These are phyloP conservation scores for Dendrobium huoshanense DNA, from an alignment of 106 monocot genomes.

Conservation along the genomic window DNA sequence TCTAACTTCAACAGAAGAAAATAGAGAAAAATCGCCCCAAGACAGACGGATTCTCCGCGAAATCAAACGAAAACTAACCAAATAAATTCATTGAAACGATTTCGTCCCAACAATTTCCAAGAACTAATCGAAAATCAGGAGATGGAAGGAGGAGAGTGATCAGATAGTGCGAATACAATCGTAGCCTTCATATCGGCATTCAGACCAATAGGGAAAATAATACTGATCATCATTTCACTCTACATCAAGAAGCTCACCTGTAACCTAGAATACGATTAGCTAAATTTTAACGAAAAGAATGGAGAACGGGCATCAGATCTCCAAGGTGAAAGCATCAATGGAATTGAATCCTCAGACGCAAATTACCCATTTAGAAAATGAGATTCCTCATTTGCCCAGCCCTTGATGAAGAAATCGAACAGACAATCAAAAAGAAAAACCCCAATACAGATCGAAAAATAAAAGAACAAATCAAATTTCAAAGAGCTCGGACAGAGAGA, in stretches of 20 bases:
- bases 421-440: background rate
- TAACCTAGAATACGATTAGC: background rate
- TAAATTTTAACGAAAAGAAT: background rate
- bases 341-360: constrained; percentile 1
- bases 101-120: no score
- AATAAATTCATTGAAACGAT: no score
- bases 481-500: no score
- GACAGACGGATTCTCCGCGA: no score
- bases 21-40: no score
- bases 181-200: constrained; percentile 1
- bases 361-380: background rate
- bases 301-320: background rate
- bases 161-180: constrained; percentile 1
- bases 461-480: no score
- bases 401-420: background rate
- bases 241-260: background rate
- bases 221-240: constrained; percentile 1
- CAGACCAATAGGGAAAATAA: background rate
- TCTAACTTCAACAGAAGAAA: no score
- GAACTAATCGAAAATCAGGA: no score
- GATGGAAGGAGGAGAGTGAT: background rate
- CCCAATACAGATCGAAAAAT: background rate
- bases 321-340: constrained; percentile 2
- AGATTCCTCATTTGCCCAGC: background rate
- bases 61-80: background rate